Percentiles rank a stretch among this genome's conserved stretches.
Evolutionary conservation across 495 filamentous ascomycete genomes (phyloP).

Genomic region (Penicillium riverlandense): DNA sequence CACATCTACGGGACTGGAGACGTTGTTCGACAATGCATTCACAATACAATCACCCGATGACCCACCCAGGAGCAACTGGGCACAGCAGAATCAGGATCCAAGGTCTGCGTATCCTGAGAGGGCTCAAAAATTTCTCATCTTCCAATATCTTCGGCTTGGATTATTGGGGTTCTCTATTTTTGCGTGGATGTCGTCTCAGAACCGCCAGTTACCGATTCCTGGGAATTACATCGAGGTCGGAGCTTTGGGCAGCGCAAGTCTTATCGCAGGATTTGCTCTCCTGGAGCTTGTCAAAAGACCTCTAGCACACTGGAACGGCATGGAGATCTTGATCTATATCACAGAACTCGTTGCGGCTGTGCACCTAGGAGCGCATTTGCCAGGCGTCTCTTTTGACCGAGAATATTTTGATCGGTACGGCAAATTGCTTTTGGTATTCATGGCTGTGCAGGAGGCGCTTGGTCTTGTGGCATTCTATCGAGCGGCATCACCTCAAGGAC

Average conservation of each 20-base stretch:
- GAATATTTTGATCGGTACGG: slow-evolving; percentile 39
- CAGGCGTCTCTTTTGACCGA: slow-evolving; percentile 20
- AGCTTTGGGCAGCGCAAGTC: slow-evolving; percentile 33
- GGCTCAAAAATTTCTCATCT: slow-evolving; percentile 12
- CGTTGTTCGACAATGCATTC: slow-evolving; percentile 38
- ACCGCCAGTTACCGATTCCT: slow-evolving; percentile 22
- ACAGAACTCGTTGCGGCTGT: slow-evolving; percentile 34
- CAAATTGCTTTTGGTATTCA: slow-evolving; percentile 33
- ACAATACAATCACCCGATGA: slow-evolving; percentile 32
- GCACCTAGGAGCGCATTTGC: slow-evolving; percentile 33
- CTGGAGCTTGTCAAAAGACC: slow-evolving; percentile 31
- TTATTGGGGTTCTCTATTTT: slow-evolving; percentile 23
- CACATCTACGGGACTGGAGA: slow-evolving; percentile 41
- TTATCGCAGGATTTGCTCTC: slow-evolving; percentile 35
- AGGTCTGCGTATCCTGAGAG: slow-evolving; percentile 3
- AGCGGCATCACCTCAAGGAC: not conserved
- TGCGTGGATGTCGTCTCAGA: slow-evolving; percentile 30
- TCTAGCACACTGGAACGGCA: slow-evolving; percentile 31
- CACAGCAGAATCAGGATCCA: slow-evolving; percentile 5
- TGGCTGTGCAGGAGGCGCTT: slow-evolving; percentile 32
- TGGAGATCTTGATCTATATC: slow-evolving; percentile 38
- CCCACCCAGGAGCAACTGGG: slow-evolving; percentile 5
- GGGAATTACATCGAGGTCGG: slow-evolving; percentile 36
- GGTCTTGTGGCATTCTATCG: slow-evolving; percentile 22
- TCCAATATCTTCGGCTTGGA: slow-evolving; percentile 26